A percentile compares a stretch with the other conserved stretches of the same genome.
These are phyloP conservation scores for Pythium chondricola DNA, from an alignment of 352 stramenopile genomes.

Conservation along the genomic window DNA sequence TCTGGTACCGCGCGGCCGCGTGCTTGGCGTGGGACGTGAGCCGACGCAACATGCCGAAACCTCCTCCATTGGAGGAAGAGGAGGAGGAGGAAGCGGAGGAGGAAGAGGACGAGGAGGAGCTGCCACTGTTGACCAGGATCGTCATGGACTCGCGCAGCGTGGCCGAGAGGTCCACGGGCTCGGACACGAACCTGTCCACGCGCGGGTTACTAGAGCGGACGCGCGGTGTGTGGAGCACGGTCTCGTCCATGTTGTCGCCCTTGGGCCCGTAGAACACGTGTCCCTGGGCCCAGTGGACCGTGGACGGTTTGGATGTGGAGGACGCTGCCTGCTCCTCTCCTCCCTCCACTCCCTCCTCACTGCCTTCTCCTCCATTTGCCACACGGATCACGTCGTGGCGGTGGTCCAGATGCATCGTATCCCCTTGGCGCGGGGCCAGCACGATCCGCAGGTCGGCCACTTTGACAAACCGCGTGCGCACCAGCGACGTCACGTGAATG, in stretches of 20 bases:
- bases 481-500: conserved; percentile 53
- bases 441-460: conserved; percentile 65
- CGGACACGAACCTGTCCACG: conserved; percentile 49
- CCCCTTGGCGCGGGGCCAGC: conserved; percentile 48
- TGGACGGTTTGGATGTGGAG: too few species aligned
- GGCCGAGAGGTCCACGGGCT: conserved; percentile 52
- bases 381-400: background rate
- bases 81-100: too few species aligned
- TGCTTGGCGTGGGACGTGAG: conserved; percentile 48
- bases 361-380: background rate
- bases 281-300: conserved; percentile 31
- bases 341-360: conserved; percentile 7
- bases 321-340: conserved; percentile 7
- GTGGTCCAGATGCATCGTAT: conserved; percentile 49
- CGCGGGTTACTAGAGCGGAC: conserved; percentile 17
- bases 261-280: conserved; percentile 69
- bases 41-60: conserved; percentile 35
- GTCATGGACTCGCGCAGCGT: conserved; percentile 50
- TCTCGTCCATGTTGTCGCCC: conserved; percentile 44
- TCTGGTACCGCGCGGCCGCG: conserved; percentile 33
- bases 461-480: conserved; percentile 56
- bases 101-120: too few species aligned
- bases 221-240: conserved; percentile 48
- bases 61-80: too few species aligned
- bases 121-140: conserved; percentile 26